phyloP scores from a whole-genome alignment of 1,284 basidiomycete species.

The Melampsora occidentalis region DNA sequence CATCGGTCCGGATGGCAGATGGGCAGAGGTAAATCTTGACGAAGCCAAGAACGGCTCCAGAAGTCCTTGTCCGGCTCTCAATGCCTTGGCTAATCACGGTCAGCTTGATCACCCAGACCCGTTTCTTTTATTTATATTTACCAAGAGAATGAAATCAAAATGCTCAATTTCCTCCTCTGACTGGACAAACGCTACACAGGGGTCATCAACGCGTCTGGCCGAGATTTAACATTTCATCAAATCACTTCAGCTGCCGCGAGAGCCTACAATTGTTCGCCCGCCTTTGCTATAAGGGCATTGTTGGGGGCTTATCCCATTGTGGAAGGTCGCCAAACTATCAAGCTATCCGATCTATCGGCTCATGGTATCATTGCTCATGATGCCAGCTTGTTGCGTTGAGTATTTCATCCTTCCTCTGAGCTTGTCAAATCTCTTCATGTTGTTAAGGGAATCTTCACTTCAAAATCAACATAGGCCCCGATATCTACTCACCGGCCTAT shows the following conservation, averaged over 20 bases:
- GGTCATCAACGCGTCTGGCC: constrained; percentile 44
- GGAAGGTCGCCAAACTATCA: constrained; percentile 25
- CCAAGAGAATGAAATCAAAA: too few relatives aligned
- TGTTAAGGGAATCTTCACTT: too few relatives aligned
- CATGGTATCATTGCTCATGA: constrained; percentile 40
- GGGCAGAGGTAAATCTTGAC: constrained; percentile 15
- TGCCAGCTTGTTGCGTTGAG: constrained; percentile 33
- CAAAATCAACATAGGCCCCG: constrained; percentile 4
- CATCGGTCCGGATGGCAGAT: constrained; percentile 34
- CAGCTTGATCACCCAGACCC: constrained; percentile 23
- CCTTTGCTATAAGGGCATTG: constrained; percentile 45
- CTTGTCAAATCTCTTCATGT: neutral
- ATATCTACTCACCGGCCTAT: constrained; percentile 4
- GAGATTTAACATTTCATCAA: constrained; percentile 44
- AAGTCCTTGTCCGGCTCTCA: constrained; percentile 44
- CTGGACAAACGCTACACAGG: constrained; percentile 9
- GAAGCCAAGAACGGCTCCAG: constrained; percentile 25
- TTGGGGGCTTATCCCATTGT: constrained; percentile 44
- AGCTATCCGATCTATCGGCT: constrained; percentile 21
- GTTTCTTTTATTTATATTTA: neutral
- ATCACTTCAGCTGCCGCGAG: constrained; percentile 28
- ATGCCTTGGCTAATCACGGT: constrained; percentile 38
- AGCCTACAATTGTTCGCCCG: constrained; percentile 46
- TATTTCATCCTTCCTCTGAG: neutral
- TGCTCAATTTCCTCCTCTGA: neutral